Evolutionary conservation across 2,329 filamentous ascomycete genomes (phyloP).

Genomic region (Alternaria metachromatica): DNA sequence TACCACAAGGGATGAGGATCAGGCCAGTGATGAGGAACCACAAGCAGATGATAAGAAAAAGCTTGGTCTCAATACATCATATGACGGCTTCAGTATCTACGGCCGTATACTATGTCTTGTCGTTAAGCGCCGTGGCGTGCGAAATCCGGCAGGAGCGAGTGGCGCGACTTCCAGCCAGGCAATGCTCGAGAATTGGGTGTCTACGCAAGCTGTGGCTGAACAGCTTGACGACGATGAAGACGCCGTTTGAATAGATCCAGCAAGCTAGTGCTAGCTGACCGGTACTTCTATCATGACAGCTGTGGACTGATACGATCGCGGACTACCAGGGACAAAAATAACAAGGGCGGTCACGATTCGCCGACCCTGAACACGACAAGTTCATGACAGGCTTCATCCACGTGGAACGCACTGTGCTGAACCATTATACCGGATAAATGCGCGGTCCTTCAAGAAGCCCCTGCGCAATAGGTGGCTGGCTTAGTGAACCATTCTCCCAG

Average conservation of each 20-base stretch:
- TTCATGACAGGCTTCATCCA: slow-evolving; percentile 22
- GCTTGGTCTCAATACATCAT: slow-evolving; percentile 80
- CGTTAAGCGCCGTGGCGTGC: slow-evolving; percentile 70
- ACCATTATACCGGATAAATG: slow-evolving; percentile 25
- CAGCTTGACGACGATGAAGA: slow-evolving; percentile 46
- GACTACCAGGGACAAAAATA: slow-evolving; percentile 23
- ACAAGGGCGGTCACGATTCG: slow-evolving; percentile 5
- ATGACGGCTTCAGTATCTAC: slow-evolving; percentile 96
- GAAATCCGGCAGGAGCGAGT: slow-evolving; percentile 23
- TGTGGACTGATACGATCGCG: slow-evolving; percentile 24
- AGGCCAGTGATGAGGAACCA: slow-evolving; percentile 29
- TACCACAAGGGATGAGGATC: slow-evolving; percentile 14
- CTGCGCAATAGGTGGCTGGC: slow-evolving; percentile 18
- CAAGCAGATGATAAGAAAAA: slow-evolving; percentile 94
- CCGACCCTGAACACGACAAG: slow-evolving; percentile 7
- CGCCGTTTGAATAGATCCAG: slow-evolving; percentile 27
- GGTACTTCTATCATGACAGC: slow-evolving; percentile 11
- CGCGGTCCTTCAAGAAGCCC: slow-evolving; percentile 17
- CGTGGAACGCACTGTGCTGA: slow-evolving; percentile 33
- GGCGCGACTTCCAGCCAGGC: slow-evolving; percentile 42
- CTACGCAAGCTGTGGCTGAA: slow-evolving; percentile 49
- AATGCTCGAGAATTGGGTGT: slow-evolving; percentile 54
- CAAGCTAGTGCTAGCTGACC: neutral
- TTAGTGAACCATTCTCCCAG: slow-evolving; percentile 16
- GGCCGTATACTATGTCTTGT: slow-evolving; percentile 91